These are phyloP conservation scores for Plasmodium gaboni DNA, from an alignment of 169 alveolate species.

Conservation along the genomic window DNA sequence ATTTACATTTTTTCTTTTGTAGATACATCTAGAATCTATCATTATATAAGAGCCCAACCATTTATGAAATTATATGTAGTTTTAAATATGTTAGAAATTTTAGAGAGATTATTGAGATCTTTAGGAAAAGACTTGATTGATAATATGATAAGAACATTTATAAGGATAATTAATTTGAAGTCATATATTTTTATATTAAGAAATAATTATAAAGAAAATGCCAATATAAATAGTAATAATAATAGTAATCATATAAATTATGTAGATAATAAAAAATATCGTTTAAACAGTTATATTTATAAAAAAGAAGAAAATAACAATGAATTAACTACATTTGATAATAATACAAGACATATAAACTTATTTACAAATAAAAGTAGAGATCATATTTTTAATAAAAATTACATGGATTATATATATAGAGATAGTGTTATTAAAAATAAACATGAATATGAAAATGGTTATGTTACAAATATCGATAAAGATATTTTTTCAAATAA, in stretches of 20 bases:
- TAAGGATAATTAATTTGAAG: slow-evolving; percentile 68
- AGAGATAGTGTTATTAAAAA: background rate
- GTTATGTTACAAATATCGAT: background rate
- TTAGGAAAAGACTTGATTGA: slow-evolving; percentile 91
- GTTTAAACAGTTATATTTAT: background rate
- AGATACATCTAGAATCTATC: slow-evolving; percentile 91
- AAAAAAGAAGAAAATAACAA: background rate
- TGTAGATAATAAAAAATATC: background rate
- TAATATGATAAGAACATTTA: slow-evolving; percentile 80
- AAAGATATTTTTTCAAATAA: background rate
- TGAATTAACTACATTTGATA: slow-evolving; percentile 7
- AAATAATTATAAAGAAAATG: slow-evolving; percentile 10
- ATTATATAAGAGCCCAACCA: slow-evolving; percentile 92
- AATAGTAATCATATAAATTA: background rate
- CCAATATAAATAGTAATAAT: background rate
- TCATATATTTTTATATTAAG: slow-evolving; percentile 38
- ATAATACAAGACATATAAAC: background rate
- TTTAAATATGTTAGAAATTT: slow-evolving; percentile 91
- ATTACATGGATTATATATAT: too few relatives aligned
- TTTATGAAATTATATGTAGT: slow-evolving; percentile 91
- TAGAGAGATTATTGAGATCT: slow-evolving; percentile 90
- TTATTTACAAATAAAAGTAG: background rate
- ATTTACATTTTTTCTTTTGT: slow-evolving; percentile 85
- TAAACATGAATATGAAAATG: background rate
- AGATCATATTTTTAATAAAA: background rate